Conservation (phyloP, 371 early-diverging fungal genomes). For the Apophysomyces trapeziformis region DNA sequence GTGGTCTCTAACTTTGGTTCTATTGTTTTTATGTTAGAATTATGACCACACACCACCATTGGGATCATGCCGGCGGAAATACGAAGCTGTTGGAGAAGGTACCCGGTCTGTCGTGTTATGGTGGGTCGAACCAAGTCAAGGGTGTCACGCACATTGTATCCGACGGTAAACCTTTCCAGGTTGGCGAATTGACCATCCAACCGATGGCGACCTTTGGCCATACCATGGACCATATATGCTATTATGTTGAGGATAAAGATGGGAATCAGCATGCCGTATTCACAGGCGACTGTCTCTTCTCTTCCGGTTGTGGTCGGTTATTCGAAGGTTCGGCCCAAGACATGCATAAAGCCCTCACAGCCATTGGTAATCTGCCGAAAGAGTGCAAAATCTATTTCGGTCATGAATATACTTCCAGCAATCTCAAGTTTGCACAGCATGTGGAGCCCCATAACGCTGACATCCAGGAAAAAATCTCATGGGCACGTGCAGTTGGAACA, state of each 20-base stretch:
- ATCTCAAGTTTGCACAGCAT: slow-evolving; percentile 56
- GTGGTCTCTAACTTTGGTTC: background rate
- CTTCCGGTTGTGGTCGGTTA: slow-evolving; percentile 86
- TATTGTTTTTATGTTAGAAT: slow-evolving; percentile 32
- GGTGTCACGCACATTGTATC: slow-evolving; percentile 21
- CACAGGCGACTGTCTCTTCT: slow-evolving; percentile 44
- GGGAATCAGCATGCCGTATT: slow-evolving; percentile 34
- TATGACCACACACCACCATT: slow-evolving; percentile 84
- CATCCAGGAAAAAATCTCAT: slow-evolving; percentile 57
- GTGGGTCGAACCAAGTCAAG: slow-evolving; percentile 33
- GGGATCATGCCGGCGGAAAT: slow-evolving; percentile 87
- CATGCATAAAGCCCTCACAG: slow-evolving; percentile 79
- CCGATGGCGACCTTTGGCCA: slow-evolving; percentile 78
- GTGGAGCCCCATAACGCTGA: slow-evolving; percentile 47
- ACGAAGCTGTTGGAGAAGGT: slow-evolving; percentile 35
- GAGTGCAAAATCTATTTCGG: slow-evolving; percentile 91
- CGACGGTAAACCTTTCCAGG: slow-evolving; percentile 43
- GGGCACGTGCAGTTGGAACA: slow-evolving; percentile 45
- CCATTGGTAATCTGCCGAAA: slow-evolving; percentile 71
- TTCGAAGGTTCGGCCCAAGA: slow-evolving; percentile 90
- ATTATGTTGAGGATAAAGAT: slow-evolving; percentile 62
- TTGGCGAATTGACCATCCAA: slow-evolving; percentile 63
- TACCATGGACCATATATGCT: slow-evolving; percentile 83
- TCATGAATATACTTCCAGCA: slow-evolving; percentile 88
- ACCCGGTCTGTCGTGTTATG: slow-evolving; percentile 22